Base-by-base conservation (phyloP, 108 stramenopile genomes). In the Mayamaea pseudoterrestris region DNA sequence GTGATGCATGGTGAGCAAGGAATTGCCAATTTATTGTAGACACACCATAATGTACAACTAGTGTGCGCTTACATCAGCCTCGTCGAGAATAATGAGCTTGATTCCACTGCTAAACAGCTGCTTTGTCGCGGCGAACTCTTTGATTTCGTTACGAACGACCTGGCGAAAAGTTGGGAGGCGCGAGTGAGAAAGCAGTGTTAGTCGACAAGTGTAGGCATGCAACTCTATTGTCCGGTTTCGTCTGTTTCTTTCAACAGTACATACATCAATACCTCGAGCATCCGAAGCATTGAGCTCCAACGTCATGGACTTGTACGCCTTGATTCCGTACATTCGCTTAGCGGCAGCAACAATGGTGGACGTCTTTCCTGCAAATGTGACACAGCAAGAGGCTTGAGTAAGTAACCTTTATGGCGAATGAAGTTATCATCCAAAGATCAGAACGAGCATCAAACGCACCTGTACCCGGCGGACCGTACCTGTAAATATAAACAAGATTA, bases 91-190 rank as follows among this genome's bases (percentile, higher is more conserved):
- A 46, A 95, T 79, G 18, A 95, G 52, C 53, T 95, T 95, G 55
- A 90, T 66, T 17, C 91, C 91, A 11, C 45, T 67, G 49, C 63
- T 50, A 53, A 93, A 93, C 27, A 95, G 74, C 47, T 87, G 89
- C 32, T 82, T 74, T 3, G 93, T 96, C 3, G 83, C 92, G 2
- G 95, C 95, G 55, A 96, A 96, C 44, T 91, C 89, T 56, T 93
- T 93, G 56, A 96, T 96, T 76, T 93, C 78, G 46, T 96, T 76
- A 5, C 95, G 86, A 25, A 96, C 92, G n/a, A 86, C 73, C 44
- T 61, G 51, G 29, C 14, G 27, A 46, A 8, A 6, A 36, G 71
- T 60, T 12, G 66, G 66, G 14, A 64, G 64, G 24, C 47, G 47
- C 47, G 62, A 37, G 27, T 42, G 39, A 39, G 20, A 9, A 18